These are phyloP conservation scores for Casuarina glauca DNA, from an alignment of 306 rosid species.

Conservation along the genomic window DNA sequence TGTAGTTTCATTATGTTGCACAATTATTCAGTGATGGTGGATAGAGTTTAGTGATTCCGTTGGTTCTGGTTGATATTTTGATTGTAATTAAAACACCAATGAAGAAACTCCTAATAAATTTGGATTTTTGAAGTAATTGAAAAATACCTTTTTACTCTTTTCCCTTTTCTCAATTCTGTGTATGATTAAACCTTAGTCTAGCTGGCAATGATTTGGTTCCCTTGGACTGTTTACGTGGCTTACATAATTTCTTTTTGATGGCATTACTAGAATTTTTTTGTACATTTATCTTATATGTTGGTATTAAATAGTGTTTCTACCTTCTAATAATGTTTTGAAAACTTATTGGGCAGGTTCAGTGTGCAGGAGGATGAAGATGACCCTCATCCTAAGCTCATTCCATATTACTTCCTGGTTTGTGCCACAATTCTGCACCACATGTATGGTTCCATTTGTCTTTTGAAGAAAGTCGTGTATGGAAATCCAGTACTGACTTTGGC, in stretches of 20 bases:
- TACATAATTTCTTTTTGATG: slow-evolving; percentile 20
- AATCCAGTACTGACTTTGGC: neutral
- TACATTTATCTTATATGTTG: neutral
- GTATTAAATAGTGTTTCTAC: neutral
- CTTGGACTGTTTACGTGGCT: slow-evolving; percentile 23
- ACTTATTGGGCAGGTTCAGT: slow-evolving; percentile 63
- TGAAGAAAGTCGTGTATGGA: neutral
- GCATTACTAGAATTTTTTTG: slow-evolving; percentile 16
- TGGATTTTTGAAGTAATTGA: neutral
- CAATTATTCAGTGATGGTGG: neutral
- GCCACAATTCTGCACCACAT: neutral
- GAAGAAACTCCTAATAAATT: neutral
- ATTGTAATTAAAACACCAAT: neutral
- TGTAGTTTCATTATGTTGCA: neutral
- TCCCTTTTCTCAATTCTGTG: neutral
- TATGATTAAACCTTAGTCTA: neutral
- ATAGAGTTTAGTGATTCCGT: neutral
- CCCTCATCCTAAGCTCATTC: slow-evolving; percentile 40
- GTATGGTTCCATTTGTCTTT: neutral
- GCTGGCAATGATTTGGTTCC: neutral
- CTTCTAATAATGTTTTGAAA: slow-evolving; percentile 17
- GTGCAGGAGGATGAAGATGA: slow-evolving; percentile 98
- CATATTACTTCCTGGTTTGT: neutral
- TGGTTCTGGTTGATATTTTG: neutral
- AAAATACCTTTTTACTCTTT: neutral